Conservation (phyloP, 768 basidiomycete species). For the Pleurotus giganteus region DNA sequence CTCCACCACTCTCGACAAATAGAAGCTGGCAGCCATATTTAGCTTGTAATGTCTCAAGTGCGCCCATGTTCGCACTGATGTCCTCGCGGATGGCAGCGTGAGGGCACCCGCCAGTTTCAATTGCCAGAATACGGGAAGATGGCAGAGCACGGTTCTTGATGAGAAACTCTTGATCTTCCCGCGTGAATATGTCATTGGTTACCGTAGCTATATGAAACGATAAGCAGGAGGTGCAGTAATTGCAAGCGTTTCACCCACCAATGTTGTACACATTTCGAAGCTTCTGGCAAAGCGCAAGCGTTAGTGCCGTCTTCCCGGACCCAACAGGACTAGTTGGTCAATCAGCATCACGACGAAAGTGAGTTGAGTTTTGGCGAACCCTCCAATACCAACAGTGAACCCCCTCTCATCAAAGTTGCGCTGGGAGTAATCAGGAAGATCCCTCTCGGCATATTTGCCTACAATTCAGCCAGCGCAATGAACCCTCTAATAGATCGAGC, state of each 20-base stretch:
- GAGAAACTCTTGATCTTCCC: slow-evolving; percentile 96
- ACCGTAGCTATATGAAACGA: slow-evolving; percentile 64
- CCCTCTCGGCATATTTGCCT: slow-evolving; percentile 93
- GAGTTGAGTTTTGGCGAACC: slow-evolving; percentile 48
- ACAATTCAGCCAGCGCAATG: slow-evolving; percentile 5
- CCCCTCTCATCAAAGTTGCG: slow-evolving; percentile 91
- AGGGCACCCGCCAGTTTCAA: slow-evolving; percentile 97
- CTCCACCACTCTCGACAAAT: slow-evolving; percentile 95
- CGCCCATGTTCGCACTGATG: slow-evolving; percentile 95
- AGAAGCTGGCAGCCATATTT: slow-evolving; percentile 88
- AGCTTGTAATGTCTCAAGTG: slow-evolving; percentile 90
- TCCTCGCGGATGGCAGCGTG: slow-evolving; percentile 99
- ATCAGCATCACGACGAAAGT: not conserved
- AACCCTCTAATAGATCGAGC: not conserved
- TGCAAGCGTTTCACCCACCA: slow-evolving; percentile 45
- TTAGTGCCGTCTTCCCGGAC: slow-evolving; percentile 94
- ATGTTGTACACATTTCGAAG: slow-evolving; percentile 88
- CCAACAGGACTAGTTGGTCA: slow-evolving; percentile 76
- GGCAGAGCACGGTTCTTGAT: slow-evolving; percentile 91
- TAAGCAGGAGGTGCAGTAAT: slow-evolving; percentile 3
- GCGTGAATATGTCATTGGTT: slow-evolving; percentile 99
- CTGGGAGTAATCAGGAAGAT: slow-evolving; percentile 82
- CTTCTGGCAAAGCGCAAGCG: slow-evolving; percentile 82
- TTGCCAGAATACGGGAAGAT: slow-evolving; percentile 83
- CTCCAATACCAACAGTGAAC: slow-evolving; percentile 97